Conservation (phyloP, 1,139 yeast genomes). For the Torulaspora globosa region DNA sequence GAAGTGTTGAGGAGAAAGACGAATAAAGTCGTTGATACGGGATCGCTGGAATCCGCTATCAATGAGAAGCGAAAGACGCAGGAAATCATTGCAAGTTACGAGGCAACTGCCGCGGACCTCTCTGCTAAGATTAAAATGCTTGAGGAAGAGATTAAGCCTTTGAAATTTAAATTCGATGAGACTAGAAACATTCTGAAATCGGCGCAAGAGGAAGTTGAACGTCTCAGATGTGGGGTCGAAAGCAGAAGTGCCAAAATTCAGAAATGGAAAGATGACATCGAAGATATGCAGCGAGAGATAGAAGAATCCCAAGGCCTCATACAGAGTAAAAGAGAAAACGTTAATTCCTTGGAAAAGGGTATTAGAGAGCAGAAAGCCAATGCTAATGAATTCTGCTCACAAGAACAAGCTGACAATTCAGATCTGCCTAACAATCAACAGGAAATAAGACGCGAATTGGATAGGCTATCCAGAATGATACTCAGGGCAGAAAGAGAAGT, state of each 20-base stretch:
- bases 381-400: conserved; percentile 38
- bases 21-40: conserved; percentile 41
- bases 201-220: conserved; percentile 18
- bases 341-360: conserved; percentile 33
- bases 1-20: conserved; percentile 25
- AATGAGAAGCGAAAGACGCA: conserved; percentile 33
- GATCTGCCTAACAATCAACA: conserved; percentile 37
- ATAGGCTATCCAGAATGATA: conserved; percentile 37
- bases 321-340: conserved; percentile 29
- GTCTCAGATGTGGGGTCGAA: conserved; percentile 27
- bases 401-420: conserved; percentile 35
- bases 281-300: conserved; percentile 16
- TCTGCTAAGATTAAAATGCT: conserved; percentile 26
- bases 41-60: conserved; percentile 37
- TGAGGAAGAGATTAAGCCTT: conserved; percentile 25
- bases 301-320: conserved; percentile 15
- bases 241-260: conserved; percentile 30
- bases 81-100: conserved; percentile 30
- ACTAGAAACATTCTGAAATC: conserved; percentile 14
- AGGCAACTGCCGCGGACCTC: conserved; percentile 30
- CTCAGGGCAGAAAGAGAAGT: conserved; percentile 40
- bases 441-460: conserved; percentile 39
- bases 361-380: conserved; percentile 33
- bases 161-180: conserved; percentile 25
- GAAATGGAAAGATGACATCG: conserved; percentile 29